These are phyloP conservation scores for Backusella macrospora DNA, from an alignment of 192 early-diverging fungal genomes.

Conservation along the genomic window DNA sequence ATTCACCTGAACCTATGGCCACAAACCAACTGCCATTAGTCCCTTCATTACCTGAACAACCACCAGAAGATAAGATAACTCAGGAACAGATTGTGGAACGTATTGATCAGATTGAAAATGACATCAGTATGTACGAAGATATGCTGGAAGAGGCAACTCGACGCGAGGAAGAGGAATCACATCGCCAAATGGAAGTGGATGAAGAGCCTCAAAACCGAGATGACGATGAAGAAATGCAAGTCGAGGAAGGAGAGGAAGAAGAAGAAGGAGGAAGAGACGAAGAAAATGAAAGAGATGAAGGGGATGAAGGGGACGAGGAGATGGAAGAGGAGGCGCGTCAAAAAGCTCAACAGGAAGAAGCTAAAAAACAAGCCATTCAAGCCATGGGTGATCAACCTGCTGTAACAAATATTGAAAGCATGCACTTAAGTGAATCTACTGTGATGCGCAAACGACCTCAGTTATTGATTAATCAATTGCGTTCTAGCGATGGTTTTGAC, in stretches of 20 bases:
- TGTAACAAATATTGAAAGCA: neutral
- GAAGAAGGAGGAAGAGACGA: conserved; percentile 16
- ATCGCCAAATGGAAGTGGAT: neutral
- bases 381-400: conserved; percentile 18
- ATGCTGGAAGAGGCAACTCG: conserved; percentile 24
- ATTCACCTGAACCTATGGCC: conserved; percentile 11
- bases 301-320: conserved; percentile 19
- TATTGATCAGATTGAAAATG: conserved; percentile 44
- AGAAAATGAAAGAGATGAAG: conserved; percentile 21
- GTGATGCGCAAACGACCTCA: conserved; percentile 42
- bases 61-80: conserved; percentile 14
- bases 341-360: conserved; percentile 24
- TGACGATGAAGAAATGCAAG: neutral
- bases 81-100: conserved; percentile 43
- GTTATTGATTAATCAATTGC: conserved; percentile 47
- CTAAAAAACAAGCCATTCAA: conserved; percentile 27
- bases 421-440: conserved; percentile 32
- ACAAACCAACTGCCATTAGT: neutral
- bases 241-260: conserved; percentile 16
- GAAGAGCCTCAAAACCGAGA: neutral
- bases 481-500: conserved; percentile 41
- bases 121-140: conserved; percentile 38
- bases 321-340: conserved; percentile 22
- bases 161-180: conserved; percentile 17
- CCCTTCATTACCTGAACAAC: neutral